Base-by-base conservation (phyloP, 345 rosid genomes). In the Salix caprea region DNA sequence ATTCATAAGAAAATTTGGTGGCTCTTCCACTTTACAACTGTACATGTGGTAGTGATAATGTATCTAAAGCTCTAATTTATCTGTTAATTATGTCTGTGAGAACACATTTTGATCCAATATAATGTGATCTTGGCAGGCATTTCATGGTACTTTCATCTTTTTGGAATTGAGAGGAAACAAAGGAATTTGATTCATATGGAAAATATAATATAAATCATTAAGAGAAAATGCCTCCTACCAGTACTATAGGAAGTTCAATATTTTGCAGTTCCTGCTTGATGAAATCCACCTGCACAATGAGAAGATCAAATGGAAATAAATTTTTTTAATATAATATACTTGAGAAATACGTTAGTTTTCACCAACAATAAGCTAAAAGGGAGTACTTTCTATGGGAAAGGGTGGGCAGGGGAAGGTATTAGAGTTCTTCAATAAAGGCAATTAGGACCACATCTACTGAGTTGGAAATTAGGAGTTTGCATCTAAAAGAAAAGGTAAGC, bases 221-320 rank as follows among this genome's bases (percentile, higher is more conserved):
- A 71, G 16, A 69, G 75, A 52, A 77, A 70, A 62, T 42, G 32
- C 42, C 30, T 42, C 87, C 56, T 67, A 93, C 99, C 94, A 93
- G 76, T 76, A 91, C 69, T 52, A 91, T 73, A 37, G 99, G 97
- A 86, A 87, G 81, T 76, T 86, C 86, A 61, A 70, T 73, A 37
- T 77, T 80, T 82, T 85, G 87, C 82, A 88, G 66, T 71, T 89
- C 97, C 76, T 88, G 90, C 58, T 69, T 83, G 80, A 93, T 81
- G 85, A 88, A 95, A 56, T 84, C 85, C 78, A 90, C 81, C 99
- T 95, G 91, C 76, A 76, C 69, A 76, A 68, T 74, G 74, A 61
- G 68, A 46, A 75, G 56, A 79, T 52, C 44, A 13, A 76, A 72
- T 77, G 67, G 58, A 68, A 34, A 75, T 62, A 68, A 71, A 71